Evolutionary conservation across 805 yeast genomes (phyloP).

Genomic region (Yarrowia porcina): DNA sequence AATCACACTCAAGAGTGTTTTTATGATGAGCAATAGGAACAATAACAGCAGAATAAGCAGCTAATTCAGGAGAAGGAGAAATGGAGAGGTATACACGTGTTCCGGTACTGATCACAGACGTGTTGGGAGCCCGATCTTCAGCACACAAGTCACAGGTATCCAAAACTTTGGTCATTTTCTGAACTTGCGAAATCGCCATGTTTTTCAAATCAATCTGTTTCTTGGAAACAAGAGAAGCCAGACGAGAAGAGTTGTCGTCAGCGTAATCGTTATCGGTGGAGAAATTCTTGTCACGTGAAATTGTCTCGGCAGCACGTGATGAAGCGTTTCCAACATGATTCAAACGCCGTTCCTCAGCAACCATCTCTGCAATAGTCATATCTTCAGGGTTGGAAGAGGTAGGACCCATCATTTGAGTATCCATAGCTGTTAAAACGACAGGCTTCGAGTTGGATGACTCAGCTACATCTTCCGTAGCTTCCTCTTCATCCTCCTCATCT

Average conservation of each 20-base stretch:
- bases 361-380: constrained; percentile 42
- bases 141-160: constrained; percentile 43
- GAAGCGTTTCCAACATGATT: constrained; percentile 30
- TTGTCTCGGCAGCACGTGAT: constrained; percentile 37
- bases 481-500: too few relatives aligned
- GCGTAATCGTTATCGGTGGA: constrained; percentile 45
- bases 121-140: constrained; percentile 34
- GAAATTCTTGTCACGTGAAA: constrained; percentile 42
- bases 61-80: constrained; percentile 45
- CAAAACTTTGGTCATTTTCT: constrained; percentile 36
- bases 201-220: constrained; percentile 37
- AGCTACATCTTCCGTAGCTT: not conserved
- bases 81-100: constrained; percentile 41
- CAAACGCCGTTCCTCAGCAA: constrained; percentile 37
- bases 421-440: constrained; percentile 3
- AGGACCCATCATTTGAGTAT: constrained; percentile 12
- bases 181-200: constrained; percentile 35
- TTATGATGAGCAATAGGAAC: constrained; percentile 44
- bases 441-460: not conserved
- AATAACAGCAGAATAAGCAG: constrained; percentile 40
- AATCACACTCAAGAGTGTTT: constrained; percentile 44
- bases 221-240: constrained; percentile 38
- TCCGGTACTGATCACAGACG: constrained; percentile 38
- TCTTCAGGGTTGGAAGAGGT: constrained; percentile 34
- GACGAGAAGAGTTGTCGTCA: constrained; percentile 43